Evolutionary conservation across 768 basidiomycete species (phyloP).

Genomic region (button mushroom (Agaricus bisporus)): DNA sequence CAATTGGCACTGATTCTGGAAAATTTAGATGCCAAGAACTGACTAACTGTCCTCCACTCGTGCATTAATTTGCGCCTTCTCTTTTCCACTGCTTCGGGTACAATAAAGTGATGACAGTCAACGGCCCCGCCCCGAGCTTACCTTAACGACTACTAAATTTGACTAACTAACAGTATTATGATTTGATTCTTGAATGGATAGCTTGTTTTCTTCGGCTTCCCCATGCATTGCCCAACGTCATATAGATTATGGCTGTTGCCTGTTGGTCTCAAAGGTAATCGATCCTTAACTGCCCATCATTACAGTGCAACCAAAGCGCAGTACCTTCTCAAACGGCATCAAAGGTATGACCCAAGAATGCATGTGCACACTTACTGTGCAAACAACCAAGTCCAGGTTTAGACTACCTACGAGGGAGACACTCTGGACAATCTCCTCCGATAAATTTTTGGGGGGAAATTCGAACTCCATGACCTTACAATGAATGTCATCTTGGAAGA

Average conservation of each 20-base stretch:
- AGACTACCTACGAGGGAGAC: too few relatives aligned
- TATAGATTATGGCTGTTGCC: neutral
- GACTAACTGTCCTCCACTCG: neutral
- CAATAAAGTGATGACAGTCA: conserved; percentile 5
- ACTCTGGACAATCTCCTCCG: too few relatives aligned
- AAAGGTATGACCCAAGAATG: too few relatives aligned
- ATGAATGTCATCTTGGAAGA: too few relatives aligned
- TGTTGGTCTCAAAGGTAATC: neutral
- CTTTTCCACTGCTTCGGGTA: conserved; percentile 8
- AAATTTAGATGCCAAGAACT: conserved; percentile 7
- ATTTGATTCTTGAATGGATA: neutral
- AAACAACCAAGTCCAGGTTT: too few relatives aligned
- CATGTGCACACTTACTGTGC: too few relatives aligned
- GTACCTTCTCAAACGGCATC: too few relatives aligned
- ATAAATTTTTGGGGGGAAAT: too few relatives aligned
- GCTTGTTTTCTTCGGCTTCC: neutral
- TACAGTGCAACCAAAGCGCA: too few relatives aligned
- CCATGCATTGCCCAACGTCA: neutral
- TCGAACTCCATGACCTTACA: too few relatives aligned
- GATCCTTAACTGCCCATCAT: neutral
- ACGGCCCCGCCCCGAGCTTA: conserved; percentile 1
- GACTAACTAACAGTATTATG: neutral
- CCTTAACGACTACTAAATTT: neutral
- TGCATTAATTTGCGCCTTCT: conserved; percentile 5
- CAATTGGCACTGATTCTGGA: conserved; percentile 5